Conservation (phyloP, 441 rosid species). For the Croton laevigatus region DNA sequence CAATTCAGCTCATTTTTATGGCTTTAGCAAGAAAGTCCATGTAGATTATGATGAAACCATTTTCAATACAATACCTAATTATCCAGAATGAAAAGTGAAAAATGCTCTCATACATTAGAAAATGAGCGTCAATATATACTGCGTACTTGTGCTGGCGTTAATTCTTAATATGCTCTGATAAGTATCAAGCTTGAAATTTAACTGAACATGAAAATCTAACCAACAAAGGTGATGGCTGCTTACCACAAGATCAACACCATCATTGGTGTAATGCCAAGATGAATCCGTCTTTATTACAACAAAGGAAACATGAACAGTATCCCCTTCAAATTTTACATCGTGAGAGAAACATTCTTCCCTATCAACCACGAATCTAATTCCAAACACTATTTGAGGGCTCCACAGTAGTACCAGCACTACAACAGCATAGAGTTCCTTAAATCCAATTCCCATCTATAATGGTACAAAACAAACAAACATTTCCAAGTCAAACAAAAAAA, state of each 20-base stretch:
- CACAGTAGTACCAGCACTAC: conserved; percentile 36
- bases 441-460: conserved; percentile 46
- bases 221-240: conserved; percentile 14
- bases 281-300: conserved; percentile 63
- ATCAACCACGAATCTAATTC: conserved; percentile 65
- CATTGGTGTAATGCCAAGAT: conserved; percentile 50
- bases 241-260: conserved; percentile 73
- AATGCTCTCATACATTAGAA: neutral
- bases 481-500: neutral
- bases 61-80: neutral
- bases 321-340: conserved; percentile 65
- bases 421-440: conserved; percentile 21
- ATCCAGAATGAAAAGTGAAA: neutral
- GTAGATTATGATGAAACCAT: neutral
- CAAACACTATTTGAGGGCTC: conserved; percentile 32
- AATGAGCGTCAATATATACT: neutral
- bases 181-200: neutral
- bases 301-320: conserved; percentile 57
- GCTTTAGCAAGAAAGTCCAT: neutral
- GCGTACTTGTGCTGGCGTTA: neutral
- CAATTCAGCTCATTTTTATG: neutral
- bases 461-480: neutral
- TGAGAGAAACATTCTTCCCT: conserved; percentile 74
- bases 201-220: neutral
- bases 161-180: neutral